Base-by-base conservation (phyloP, 352 stramenopile species). In the Globisporangium nunn region DNA sequence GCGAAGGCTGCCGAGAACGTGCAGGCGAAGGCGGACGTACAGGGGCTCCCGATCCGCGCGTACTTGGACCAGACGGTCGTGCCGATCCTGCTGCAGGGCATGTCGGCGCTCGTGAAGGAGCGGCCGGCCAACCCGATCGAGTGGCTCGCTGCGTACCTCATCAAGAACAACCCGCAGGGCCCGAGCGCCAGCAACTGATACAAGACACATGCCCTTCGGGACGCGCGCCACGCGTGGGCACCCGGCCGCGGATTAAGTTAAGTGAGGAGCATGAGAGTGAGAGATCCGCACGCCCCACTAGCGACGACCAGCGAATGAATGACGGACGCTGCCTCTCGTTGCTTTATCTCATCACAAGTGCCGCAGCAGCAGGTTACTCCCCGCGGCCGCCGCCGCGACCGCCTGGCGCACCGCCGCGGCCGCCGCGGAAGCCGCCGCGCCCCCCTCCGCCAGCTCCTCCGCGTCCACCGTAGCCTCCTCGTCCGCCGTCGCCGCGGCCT, bases 1-100 rank as follows among this genome's bases (percentile, higher is more conserved):
- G 83, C 95, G 48, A 79, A 88, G 30, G 79, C 72, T 5, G 70
- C 75, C 12, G 81, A 95, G 59, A 79, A 74, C 54, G 77, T 78
- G 10, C 80, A 93, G 64, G 74, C 92, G 51, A 91, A 98, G 72
- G 76, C 97, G 50, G 91, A 98, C 47, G 81, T 95, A 58, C 86
- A 96, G 60, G 78, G 78, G 29, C 73, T 99, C 39, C 96, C 96
- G 4, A 99, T 99, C 67, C 92, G 96, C 57, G 93, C 95, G 35
- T 99, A 99, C 67, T 72, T 99, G 61, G 96, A 99, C 78, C 95
- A 98, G 69, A 99, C 96, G 0, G 96, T 99, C 18, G 96, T 99
- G 72, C 96, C 96, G n/a, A 98, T 99, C 72, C 68, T 99, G 51
- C 75, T 99, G 47, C 95, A 99, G 66, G 96, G 96, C 56, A 98